A percentile compares a stretch with the other conserved stretches of the same genome.
Conservation (phyloP, 2,329 filamentous ascomycete species). For the Neonectria sp. region DNA sequence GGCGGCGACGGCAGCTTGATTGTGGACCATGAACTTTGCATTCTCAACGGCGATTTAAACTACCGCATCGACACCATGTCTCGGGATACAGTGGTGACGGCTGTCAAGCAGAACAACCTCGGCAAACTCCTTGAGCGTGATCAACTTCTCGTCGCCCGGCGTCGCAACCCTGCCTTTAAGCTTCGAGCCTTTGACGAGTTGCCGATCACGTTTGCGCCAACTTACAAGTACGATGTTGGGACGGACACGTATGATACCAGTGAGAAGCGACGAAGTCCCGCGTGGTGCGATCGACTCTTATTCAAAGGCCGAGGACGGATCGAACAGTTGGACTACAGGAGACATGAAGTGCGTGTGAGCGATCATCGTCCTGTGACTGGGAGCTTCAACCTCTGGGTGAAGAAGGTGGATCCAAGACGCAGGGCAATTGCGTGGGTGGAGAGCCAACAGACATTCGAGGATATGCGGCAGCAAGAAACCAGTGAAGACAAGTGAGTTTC, state of each 20-base stretch:
- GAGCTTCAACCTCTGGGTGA: conserved; percentile 85
- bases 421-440: conserved; percentile 79
- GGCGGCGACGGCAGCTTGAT: conserved; percentile 98
- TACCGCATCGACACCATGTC: conserved; percentile 99
- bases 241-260: conserved; percentile 94
- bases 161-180: conserved; percentile 91
- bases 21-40: conserved; percentile 96
- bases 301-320: conserved; percentile 87
- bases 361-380: conserved; percentile 96
- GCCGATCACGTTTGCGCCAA: conserved; percentile 92
- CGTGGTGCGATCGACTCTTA: conserved; percentile 97
- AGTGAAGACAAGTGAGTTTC: conserved; percentile 82
- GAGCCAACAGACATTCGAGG: conserved; percentile 82
- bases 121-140: conserved; percentile 91
- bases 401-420: conserved; percentile 80
- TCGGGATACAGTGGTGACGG: conserved; percentile 90
- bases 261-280: conserved; percentile 93
- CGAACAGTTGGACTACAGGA: conserved; percentile 87
- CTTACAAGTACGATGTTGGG: conserved; percentile 98
- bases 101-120: conserved; percentile 86
- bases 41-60: conserved; percentile 96
- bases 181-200: conserved; percentile 92
- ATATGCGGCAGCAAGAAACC: conserved; percentile 77
- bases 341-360: conserved; percentile 91
- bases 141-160: conserved; percentile 89